Evolutionary conservation across 352 stramenopile genomes (phyloP).

Genomic region (Globisporangium barbulae): DNA sequence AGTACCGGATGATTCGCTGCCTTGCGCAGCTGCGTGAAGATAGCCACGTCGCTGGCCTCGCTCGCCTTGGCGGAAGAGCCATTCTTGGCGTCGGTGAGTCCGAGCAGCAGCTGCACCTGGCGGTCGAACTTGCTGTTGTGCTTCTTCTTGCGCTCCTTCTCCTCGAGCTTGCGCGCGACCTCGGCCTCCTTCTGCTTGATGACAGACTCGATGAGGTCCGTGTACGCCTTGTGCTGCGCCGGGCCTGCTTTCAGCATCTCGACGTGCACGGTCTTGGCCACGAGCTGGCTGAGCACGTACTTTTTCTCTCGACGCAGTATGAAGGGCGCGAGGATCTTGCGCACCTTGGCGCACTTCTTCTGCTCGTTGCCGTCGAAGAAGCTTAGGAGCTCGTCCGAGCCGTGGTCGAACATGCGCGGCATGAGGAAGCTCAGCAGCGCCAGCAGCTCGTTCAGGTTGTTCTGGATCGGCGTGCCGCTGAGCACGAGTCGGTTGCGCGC

Average conservation of each 20-base stretch:
- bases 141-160: constrained; percentile 61
- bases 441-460: constrained; percentile 86
- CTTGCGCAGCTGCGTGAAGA: constrained; percentile 97
- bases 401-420: constrained; percentile 88
- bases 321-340: constrained; percentile 96
- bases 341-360: constrained; percentile 82
- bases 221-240: constrained; percentile 86
- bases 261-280: constrained; percentile 80
- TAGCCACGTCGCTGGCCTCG: constrained; percentile 42
- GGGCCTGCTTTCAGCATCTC: constrained; percentile 82
- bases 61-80: constrained; percentile 1
- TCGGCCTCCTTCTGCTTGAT: constrained; percentile 55
- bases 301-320: constrained; percentile 95
- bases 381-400: constrained; percentile 70
- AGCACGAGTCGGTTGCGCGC: constrained; percentile 73
- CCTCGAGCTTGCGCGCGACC: constrained; percentile 38
- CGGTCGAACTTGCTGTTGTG: constrained; percentile 42
- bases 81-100: constrained; percentile 13
- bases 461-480: constrained; percentile 89
- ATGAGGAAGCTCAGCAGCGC: constrained; percentile 91
- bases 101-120: constrained; percentile 46
- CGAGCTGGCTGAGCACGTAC: constrained; percentile 92
- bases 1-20: constrained; percentile 97
- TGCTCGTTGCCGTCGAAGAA: constrained; percentile 84
- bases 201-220: constrained; percentile 61